These are phyloP conservation scores for Diplodia sapinea DNA, from an alignment of 2,329 filamentous ascomycete species.

Conservation along the genomic window DNA sequence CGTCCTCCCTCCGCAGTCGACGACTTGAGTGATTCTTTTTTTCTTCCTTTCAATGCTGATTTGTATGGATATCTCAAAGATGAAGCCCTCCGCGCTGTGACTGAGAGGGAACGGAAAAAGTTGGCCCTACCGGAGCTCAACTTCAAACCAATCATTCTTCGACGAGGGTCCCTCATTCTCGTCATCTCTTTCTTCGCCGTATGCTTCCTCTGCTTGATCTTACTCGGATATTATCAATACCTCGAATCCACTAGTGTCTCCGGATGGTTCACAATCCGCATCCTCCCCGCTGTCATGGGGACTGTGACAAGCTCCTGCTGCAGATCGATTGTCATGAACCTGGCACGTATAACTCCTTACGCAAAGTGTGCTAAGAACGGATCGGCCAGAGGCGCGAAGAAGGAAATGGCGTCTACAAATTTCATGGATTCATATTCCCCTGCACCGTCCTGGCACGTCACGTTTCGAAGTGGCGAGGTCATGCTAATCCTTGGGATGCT, in stretches of 20 bases:
- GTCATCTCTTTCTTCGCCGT: not conserved
- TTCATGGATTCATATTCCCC: not conserved
- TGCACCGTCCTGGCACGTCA: not conserved
- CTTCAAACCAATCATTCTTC: not conserved
- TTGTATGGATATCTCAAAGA: not conserved
- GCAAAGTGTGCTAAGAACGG: not conserved
- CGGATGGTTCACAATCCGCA: constrained; percentile 1
- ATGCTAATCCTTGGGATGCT: not conserved
- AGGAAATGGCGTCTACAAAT: not conserved
- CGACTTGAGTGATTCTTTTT: not conserved
- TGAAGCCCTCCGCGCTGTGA: not conserved
- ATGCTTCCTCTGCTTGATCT: not conserved
- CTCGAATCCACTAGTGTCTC: not conserved
- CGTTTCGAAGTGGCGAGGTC: not conserved
- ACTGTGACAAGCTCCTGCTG: not conserved
- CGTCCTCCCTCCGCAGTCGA: not conserved
- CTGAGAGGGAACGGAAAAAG: not conserved
- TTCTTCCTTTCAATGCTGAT: not conserved
- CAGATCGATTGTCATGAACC: not conserved
- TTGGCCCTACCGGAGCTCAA: not conserved
- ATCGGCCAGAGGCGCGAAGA: not conserved
- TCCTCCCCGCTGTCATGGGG: not conserved
- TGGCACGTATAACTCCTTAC: not conserved
- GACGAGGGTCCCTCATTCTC: not conserved
- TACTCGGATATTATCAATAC: not conserved